Percentiles rank a stretch among this genome's conserved stretches.
phyloP scores from a whole-genome alignment of 2,329 filamentous ascomycete genomes.

The Exophiala sp. region DNA sequence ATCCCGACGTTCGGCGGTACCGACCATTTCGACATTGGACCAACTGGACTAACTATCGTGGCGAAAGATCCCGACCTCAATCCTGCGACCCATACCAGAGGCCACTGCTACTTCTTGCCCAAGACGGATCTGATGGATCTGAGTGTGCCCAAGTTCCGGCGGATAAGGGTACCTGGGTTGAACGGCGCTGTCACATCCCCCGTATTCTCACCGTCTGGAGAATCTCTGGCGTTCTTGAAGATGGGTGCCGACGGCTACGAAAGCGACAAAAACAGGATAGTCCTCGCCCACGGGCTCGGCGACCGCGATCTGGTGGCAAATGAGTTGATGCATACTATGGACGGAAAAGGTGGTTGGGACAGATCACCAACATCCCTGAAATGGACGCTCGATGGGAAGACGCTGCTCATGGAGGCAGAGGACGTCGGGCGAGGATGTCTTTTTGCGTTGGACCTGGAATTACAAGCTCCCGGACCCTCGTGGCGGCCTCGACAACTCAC shows the following conservation, averaged over 20 bases:
- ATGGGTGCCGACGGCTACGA: constrained; percentile 47
- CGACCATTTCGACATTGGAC: constrained; percentile 47
- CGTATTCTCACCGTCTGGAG: constrained; percentile 43
- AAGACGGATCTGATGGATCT: constrained; percentile 42
- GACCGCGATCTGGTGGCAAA: constrained; percentile 33
- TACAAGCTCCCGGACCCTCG: constrained; percentile 1
- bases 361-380: constrained; percentile 41
- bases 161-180: constrained; percentile 33
- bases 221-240: constrained; percentile 41
- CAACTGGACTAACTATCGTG: constrained; percentile 38
- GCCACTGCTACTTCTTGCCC: constrained; percentile 44
- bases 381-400: constrained; percentile 42
- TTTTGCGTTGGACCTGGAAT: constrained; percentile 34
- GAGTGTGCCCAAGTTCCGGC: constrained; percentile 31
- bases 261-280: constrained; percentile 45
- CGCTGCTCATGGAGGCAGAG: constrained; percentile 41
- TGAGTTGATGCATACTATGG: constrained; percentile 33
- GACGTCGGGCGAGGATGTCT: constrained; percentile 41
- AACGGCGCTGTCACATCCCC: constrained; percentile 45
- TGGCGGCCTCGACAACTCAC: constrained; percentile 36
- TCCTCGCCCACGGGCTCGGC: constrained; percentile 40
- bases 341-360: constrained; percentile 41
- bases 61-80: constrained; percentile 45
- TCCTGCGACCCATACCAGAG: constrained; percentile 46
- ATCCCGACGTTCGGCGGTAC: constrained; percentile 48